Conservation (phyloP, 2,329 filamentous ascomycete genomes). For the Diaporthe citrichinensis region DNA sequence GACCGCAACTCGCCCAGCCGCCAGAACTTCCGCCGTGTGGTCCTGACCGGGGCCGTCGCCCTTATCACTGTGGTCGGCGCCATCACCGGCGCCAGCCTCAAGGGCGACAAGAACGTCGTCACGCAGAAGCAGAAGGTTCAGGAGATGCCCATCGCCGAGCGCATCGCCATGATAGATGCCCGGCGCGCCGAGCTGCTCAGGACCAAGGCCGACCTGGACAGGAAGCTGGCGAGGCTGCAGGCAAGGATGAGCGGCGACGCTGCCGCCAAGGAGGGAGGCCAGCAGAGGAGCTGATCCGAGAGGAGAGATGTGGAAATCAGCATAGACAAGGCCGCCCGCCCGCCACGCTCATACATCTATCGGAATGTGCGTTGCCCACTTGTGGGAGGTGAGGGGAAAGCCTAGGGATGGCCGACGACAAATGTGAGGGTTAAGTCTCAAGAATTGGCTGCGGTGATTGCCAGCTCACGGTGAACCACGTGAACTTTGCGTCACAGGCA, state of each 20-base stretch:
- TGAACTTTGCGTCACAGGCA: background rate
- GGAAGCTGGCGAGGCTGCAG: constrained; percentile 49
- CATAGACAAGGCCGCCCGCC: too few relatives aligned
- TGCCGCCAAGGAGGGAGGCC: constrained; percentile 11
- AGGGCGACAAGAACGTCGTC: constrained; percentile 43
- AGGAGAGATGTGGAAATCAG: background rate
- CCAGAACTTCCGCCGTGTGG: constrained; percentile 44
- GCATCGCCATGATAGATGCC: constrained; percentile 49
- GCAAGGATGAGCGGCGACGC: constrained; percentile 45
- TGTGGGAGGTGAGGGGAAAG: background rate
- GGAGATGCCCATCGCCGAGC: constrained; percentile 47
- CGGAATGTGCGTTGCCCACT: background rate
- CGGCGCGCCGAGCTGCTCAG: constrained; percentile 46
- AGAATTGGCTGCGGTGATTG: background rate
- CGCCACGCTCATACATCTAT: background rate
- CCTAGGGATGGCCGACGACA: background rate
- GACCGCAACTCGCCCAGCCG: constrained; percentile 5
- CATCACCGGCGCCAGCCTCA: constrained; percentile 52
- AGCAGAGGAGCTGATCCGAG: constrained; percentile 4
- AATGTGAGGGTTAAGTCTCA: background rate
- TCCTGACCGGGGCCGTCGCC: constrained; percentile 48
- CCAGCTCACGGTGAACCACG: background rate
- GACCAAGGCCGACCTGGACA: constrained; percentile 48
- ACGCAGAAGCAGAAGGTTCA: constrained; percentile 45
- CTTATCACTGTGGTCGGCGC: constrained; percentile 50